Base-by-base conservation (phyloP, 768 basidiomycete genomes). In the Lactarius vividus region DNA sequence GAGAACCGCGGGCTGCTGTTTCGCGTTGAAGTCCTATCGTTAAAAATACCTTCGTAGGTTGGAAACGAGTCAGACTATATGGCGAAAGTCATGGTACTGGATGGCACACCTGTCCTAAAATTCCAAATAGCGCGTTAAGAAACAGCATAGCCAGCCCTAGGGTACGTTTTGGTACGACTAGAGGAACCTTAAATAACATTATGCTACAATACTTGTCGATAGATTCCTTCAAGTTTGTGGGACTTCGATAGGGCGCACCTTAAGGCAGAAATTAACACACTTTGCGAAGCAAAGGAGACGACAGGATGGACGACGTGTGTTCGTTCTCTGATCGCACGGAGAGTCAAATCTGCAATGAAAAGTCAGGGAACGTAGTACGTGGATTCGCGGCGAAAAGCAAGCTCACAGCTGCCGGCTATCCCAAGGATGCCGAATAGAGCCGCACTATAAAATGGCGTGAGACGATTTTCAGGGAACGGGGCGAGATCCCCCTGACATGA, bases 281-380 rank as follows among this genome's bases (percentile, higher is more conserved):
- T 87, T 68, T 83, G 79, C 9, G 80, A 73, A 1, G 88, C 85
- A 73, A 89, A 94, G 62, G 84, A 91, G 0, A 81, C 75, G 70
- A 94, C 79, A 2, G 84, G 79, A 72, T 96, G 93, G 64, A 93
- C 74, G 0, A 91, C 79, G 69, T 90, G 88, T 1, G 91, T 91
- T 5, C 88, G 81, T 65, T 83, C 86, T 0, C 93, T 92, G 37
- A 94, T 90, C 0, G 84, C 83, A 7, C 91, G 84, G 31, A 88
- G 81, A 3, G 78, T 0, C 0, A 80, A 79, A 65, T 82, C 84
- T 85, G 61, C 11, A 11, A 11, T 11, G 35, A 35, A 2, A 35
- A 35, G 35, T n/a, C n/a, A n/a, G n/a, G n/a, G n/a, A n/a, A n/a
- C n/a, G n/a, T n/a, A n/a, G 11, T 35, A 11, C 49, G 16, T 3